These are phyloP conservation scores for Vicia sativa DNA, from an alignment of 306 rosid species.

Conservation along the genomic window DNA sequence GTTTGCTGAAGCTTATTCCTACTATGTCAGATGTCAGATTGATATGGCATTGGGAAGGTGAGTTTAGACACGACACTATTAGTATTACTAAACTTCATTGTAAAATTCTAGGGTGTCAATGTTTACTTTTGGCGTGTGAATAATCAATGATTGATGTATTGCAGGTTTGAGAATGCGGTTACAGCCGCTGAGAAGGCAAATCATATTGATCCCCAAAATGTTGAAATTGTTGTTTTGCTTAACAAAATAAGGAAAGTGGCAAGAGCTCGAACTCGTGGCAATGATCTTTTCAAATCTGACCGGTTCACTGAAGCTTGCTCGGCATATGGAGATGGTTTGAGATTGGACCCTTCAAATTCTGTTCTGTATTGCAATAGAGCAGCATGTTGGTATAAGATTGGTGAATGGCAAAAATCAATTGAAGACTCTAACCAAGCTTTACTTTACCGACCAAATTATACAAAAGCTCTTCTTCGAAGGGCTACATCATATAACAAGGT, in stretches of 20 bases:
- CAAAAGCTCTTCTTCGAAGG: constrained; percentile 94
- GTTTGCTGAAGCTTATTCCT: constrained; percentile 74
- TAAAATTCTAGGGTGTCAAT: constrained; percentile 32
- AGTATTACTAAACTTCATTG: constrained; percentile 40
- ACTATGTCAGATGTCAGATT: constrained; percentile 71
- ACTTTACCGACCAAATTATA: constrained; percentile 72
- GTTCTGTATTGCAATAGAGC: constrained; percentile 95
- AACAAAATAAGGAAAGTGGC: constrained; percentile 78
- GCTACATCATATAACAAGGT: constrained; percentile 93
- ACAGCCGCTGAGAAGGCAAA: constrained; percentile 80
- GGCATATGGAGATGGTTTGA: constrained; percentile 90
- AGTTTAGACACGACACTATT: constrained; percentile 39
- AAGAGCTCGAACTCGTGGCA: constrained; percentile 86
- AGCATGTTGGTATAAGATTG: constrained; percentile 96
- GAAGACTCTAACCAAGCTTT: constrained; percentile 92
- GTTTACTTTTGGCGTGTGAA: constrained; percentile 54
- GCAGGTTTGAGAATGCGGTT: constrained; percentile 99
- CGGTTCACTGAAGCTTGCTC: constrained; percentile 91
- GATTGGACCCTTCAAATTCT: constrained; percentile 75
- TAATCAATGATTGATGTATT: constrained; percentile 65
- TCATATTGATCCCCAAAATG: constrained; percentile 64
- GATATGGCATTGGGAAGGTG: constrained; percentile 97
- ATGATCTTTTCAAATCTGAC: constrained; percentile 90
- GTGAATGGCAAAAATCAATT: constrained; percentile 79
- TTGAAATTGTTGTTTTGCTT: constrained; percentile 73